Evolutionary conservation across 1,139 yeast genomes (phyloP).

Genomic region (Zygosaccharomyces pseudobailii): DNA sequence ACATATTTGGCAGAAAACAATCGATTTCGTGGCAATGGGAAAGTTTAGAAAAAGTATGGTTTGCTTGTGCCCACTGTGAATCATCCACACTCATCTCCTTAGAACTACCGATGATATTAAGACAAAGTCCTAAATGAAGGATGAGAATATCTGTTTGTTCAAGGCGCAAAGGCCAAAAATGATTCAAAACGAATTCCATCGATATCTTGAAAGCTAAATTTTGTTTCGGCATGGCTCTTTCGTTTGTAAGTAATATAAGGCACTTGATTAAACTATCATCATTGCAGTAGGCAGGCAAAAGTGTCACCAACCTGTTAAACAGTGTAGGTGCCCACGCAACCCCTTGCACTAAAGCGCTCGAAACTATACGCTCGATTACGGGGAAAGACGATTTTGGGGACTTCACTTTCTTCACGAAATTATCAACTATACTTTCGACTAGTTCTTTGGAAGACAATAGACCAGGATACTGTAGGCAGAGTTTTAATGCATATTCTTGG

Average conservation of each 20-base stretch:
- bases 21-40: neutral
- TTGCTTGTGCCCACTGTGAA: constrained; percentile 4
- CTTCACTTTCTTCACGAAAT: neutral
- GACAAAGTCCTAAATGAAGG: constrained; percentile 24
- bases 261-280: constrained; percentile 16
- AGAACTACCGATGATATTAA: constrained; percentile 15
- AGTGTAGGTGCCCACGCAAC: constrained; percentile 4
- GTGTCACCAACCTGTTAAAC: constrained; percentile 1
- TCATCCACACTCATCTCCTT: neutral
- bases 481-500: constrained; percentile 14
- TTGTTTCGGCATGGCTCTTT: neutral
- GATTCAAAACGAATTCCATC: constrained; percentile 5
- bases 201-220: neutral
- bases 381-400: neutral
- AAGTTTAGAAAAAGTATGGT: constrained; percentile 1
- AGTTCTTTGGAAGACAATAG: constrained; percentile 1
- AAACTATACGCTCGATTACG: neutral
- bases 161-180: neutral
- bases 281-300: constrained; percentile 2
- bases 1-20: constrained; percentile 8
- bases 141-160: constrained; percentile 12
- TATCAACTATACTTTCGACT: neutral
- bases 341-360: neutral
- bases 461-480: constrained; percentile 13
- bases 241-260: constrained; percentile 19